A percentile compares a stretch with the other conserved stretches of the same genome.
Evolutionary conservation across 768 basidiomycete species (phyloP).

Genomic region (Mycena epipterygia): DNA sequence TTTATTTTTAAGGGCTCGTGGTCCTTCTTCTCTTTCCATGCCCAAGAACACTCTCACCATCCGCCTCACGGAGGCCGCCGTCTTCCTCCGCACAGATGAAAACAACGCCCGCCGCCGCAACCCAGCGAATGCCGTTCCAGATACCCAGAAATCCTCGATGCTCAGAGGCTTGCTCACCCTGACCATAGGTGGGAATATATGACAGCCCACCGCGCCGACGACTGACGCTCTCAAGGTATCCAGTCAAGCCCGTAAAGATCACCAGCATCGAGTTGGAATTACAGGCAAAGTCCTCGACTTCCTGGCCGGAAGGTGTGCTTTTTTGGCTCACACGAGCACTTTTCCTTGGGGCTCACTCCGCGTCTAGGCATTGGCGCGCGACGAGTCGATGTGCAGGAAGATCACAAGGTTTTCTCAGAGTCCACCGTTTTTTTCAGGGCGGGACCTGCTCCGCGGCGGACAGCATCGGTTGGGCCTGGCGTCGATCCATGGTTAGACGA

Average conservation of each 20-base stretch:
- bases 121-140: constrained; percentile 31
- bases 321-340: not conserved
- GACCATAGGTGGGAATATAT: constrained; percentile 40
- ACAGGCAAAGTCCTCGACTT: constrained; percentile 75
- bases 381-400: constrained; percentile 83
- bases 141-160: constrained; percentile 61
- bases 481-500: constrained; percentile 53
- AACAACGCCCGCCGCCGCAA: constrained; percentile 46
- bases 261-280: constrained; percentile 88
- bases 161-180: constrained; percentile 77
- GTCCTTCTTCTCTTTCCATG: not conserved
- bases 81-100: constrained; percentile 57
- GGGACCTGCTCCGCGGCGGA: constrained; percentile 52
- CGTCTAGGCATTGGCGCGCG: constrained; percentile 74
- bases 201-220: not conserved
- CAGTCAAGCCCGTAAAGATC: constrained; percentile 84
- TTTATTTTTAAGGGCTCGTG: not conserved
- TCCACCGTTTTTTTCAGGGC: constrained; percentile 83
- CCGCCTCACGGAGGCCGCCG: constrained; percentile 64
- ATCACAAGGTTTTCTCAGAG: constrained; percentile 79
- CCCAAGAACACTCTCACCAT: constrained; percentile 49
- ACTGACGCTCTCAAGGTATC: constrained; percentile 46
- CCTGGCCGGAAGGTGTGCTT: constrained; percentile 90
- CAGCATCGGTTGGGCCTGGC: constrained; percentile 64
- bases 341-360: constrained; percentile 19